Percentiles rank a stretch among this genome's conserved stretches.
These are phyloP conservation scores for Aspergillus alliaceus DNA, from an alignment of 2,329 filamentous ascomycete species.

Conservation along the genomic window DNA sequence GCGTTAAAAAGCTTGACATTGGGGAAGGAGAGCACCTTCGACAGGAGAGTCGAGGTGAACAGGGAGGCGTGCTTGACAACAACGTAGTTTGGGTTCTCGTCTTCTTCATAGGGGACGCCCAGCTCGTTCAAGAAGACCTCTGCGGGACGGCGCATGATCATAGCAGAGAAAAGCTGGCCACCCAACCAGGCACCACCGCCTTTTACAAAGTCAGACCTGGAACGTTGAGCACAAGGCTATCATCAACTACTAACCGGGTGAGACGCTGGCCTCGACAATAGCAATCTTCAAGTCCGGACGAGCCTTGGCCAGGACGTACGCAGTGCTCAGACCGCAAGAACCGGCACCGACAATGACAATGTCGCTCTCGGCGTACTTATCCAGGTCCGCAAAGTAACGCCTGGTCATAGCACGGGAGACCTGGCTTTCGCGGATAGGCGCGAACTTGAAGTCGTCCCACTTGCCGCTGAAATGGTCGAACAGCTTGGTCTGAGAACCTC, in stretches of 20 bases:
- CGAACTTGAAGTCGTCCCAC: slow-evolving; percentile 81
- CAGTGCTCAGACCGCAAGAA: slow-evolving; percentile 80
- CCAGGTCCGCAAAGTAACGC: slow-evolving; percentile 88
- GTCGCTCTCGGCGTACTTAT: slow-evolving; percentile 87
- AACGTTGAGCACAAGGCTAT: not conserved
- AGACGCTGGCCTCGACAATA: slow-evolving; percentile 83
- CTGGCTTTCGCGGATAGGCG: slow-evolving; percentile 85
- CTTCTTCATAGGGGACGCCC: slow-evolving; percentile 83
- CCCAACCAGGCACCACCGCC: slow-evolving; percentile 91
- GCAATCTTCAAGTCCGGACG: slow-evolving; percentile 90
- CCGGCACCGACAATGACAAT: slow-evolving; percentile 91
- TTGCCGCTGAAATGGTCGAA: slow-evolving; percentile 69
- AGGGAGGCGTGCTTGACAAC: slow-evolving; percentile 92
- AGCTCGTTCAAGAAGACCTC: slow-evolving; percentile 80
- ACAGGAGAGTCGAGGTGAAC: slow-evolving; percentile 85
- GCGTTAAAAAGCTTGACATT: slow-evolving; percentile 98
- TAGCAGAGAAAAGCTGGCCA: slow-evolving; percentile 90
- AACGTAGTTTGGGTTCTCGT: slow-evolving; percentile 82
- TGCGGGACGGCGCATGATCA: slow-evolving; percentile 92
- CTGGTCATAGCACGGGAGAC: slow-evolving; percentile 92
- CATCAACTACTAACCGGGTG: slow-evolving; percentile 57
- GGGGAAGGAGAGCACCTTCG: slow-evolving; percentile 77
- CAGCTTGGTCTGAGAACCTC: slow-evolving; percentile 52
- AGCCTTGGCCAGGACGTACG: slow-evolving; percentile 78
- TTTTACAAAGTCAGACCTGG: slow-evolving; percentile 20